Percentiles rank a stretch among this genome's conserved stretches.
Evolutionary conservation across 331 rosid species (phyloP).

Genomic region (Spiraea crenata): DNA sequence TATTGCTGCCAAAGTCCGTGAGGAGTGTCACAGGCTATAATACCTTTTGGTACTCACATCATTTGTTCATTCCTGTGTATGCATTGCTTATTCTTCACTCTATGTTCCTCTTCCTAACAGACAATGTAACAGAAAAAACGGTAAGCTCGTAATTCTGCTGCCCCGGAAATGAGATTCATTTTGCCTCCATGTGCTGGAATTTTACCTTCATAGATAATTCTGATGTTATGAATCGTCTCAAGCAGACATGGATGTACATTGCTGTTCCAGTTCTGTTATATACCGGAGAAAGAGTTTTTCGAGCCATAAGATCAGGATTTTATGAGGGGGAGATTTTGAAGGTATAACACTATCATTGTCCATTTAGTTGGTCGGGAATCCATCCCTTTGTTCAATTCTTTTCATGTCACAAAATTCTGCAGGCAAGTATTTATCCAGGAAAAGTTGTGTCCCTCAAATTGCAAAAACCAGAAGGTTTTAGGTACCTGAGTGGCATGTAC

Average conservation of each 20-base stretch:
- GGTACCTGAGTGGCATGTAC: constrained; percentile 83
- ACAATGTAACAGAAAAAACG: constrained; percentile 62
- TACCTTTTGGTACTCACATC: constrained; percentile 92
- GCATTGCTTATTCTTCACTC: constrained; percentile 82
- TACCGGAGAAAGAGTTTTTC: constrained; percentile 68
- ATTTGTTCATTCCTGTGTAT: constrained; percentile 78
- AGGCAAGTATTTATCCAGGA: constrained; percentile 72
- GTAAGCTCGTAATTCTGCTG: constrained; percentile 27
- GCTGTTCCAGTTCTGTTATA: constrained; percentile 68
- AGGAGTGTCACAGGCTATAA: constrained; percentile 70
- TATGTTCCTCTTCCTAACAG: constrained; percentile 76
- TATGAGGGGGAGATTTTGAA: constrained; percentile 63
- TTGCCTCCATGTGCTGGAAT: neutral
- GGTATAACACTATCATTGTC: constrained; percentile 37
- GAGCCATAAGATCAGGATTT: constrained; percentile 76
- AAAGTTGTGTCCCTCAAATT: constrained; percentile 72
- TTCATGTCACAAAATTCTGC: constrained; percentile 17
- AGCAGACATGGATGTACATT: constrained; percentile 90
- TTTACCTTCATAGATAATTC: neutral
- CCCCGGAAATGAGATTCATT: too few relatives aligned
- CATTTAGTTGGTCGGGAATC: neutral
- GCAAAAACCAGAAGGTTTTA: constrained; percentile 78
- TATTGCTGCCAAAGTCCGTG: constrained; percentile 55
- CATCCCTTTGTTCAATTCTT: constrained; percentile 12
- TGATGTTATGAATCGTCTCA: constrained; percentile 1